These are phyloP conservation scores for Ormosia semicastrata DNA, from an alignment of 306 rosid species.

Conservation along the genomic window DNA sequence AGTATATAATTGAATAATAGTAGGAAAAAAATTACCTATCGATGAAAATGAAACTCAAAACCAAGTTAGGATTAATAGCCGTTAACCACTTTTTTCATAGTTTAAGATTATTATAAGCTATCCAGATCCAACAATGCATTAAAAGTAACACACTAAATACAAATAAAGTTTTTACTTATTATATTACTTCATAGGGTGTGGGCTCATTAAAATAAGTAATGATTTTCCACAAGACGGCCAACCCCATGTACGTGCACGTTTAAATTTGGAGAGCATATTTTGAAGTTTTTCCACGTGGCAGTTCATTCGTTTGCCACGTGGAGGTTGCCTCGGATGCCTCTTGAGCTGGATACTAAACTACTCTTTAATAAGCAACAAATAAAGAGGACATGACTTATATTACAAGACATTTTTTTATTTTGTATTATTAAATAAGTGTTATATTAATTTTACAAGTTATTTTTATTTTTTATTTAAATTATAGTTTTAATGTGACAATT, in stretches of 20 bases:
- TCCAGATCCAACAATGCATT: constrained; percentile 24
- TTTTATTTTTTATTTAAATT: too few relatives aligned
- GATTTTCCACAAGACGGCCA: neutral
- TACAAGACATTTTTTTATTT: too few relatives aligned
- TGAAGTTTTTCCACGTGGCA: constrained; percentile 17
- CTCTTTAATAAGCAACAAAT: neutral
- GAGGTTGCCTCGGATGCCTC: constrained; percentile 45
- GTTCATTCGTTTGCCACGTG: neutral
- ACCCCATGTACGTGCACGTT: constrained; percentile 30
- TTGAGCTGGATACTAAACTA: neutral
- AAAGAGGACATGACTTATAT: neutral
- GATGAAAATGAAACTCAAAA: neutral
- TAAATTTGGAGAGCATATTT: neutral
- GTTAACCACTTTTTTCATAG: neutral
- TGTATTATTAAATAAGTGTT: too few relatives aligned
- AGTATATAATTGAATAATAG: too few relatives aligned
- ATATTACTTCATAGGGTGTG: neutral
- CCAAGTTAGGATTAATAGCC: neutral
- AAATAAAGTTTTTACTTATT: neutral
- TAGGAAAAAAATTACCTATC: too few relatives aligned
- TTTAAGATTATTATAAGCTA: neutral
- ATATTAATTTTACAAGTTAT: too few relatives aligned
- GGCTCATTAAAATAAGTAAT: neutral
- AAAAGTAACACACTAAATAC: neutral
- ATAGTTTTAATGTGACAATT: too few relatives aligned